phyloP scores from a whole-genome alignment of 2,329 filamentous ascomycete genomes.

The Tolypocladium tundrense region DNA sequence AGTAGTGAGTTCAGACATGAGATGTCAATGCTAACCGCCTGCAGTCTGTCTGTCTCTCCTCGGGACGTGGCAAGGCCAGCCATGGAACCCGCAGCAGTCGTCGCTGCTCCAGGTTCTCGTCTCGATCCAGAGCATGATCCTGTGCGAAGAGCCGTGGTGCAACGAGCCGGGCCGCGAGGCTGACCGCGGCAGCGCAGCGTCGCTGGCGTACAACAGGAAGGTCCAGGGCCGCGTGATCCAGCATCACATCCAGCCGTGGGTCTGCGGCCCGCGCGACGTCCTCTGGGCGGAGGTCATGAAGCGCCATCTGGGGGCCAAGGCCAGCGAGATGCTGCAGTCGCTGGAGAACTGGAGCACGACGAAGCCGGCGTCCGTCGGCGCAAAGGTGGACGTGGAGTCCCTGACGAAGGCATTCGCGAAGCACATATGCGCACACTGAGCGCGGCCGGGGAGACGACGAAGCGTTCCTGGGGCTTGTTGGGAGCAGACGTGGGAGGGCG shows the following conservation, averaged over 20 bases:
- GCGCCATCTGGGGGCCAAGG: neutral
- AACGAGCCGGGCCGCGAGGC: conserved; percentile 39
- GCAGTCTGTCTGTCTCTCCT: conserved; percentile 39
- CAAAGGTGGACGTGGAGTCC: neutral
- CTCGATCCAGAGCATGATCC: conserved; percentile 48
- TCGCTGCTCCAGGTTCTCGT: conserved; percentile 42
- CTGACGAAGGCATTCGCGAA: too few relatives aligned
- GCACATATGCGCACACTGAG: too few relatives aligned
- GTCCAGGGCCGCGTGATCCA: neutral
- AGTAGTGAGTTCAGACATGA: neutral
- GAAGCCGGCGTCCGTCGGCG: too few relatives aligned
- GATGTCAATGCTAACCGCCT: conserved; percentile 1
- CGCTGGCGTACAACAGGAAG: neutral
- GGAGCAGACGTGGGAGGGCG: too few relatives aligned
- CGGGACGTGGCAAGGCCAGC: conserved; percentile 35
- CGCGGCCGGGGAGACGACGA: too few relatives aligned
- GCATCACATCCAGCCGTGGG: neutral
- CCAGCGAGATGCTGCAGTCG: neutral
- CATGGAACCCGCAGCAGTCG: conserved; percentile 34
- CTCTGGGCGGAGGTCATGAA: neutral
- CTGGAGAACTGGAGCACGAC: neutral
- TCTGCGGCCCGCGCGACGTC: neutral
- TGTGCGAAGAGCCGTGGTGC: conserved; percentile 41
- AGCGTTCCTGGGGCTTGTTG: too few relatives aligned
- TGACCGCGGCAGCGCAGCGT: neutral